Percentiles rank a stretch among this genome's conserved stretches.
phyloP scores from a whole-genome alignment of 305 asterid species.

The Fraxinus ornus region DNA sequence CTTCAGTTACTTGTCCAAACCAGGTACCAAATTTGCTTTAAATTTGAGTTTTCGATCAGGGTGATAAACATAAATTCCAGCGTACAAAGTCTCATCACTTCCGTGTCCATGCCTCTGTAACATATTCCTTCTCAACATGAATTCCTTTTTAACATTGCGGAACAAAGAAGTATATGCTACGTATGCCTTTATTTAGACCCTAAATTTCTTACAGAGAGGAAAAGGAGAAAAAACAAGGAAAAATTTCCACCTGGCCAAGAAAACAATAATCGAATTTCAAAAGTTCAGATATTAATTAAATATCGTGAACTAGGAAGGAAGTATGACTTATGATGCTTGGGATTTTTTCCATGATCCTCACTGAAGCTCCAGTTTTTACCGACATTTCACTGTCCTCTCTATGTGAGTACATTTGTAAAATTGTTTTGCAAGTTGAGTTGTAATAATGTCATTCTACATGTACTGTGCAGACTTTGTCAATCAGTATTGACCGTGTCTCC shows the following conservation, averaged over 20 bases:
- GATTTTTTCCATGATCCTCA: background rate
- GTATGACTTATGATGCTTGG: background rate
- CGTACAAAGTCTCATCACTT: background rate
- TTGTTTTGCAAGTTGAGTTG: background rate
- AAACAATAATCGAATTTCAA: background rate
- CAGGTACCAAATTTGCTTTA: conserved; percentile 44
- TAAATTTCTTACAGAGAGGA: background rate
- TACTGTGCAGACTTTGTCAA: conserved; percentile 59
- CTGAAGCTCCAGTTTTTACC: background rate
- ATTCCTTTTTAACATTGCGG: background rate
- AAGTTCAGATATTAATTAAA: background rate
- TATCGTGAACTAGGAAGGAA: background rate
- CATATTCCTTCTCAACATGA: background rate
- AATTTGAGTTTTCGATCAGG: background rate
- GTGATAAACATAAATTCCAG: background rate
- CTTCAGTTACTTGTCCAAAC: conserved; percentile 53
- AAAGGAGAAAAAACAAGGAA: background rate
- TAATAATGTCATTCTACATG: background rate
- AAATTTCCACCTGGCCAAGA: background rate
- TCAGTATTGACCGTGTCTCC: conserved; percentile 44
- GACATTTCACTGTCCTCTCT: background rate
- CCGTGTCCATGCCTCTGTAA: background rate
- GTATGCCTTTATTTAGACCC: background rate
- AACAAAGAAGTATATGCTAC: background rate
- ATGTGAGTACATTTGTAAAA: background rate